A percentile compares a stretch with the other conserved stretches of the same genome.
Conservation (phyloP, 1,284 basidiomycete species). For the Leccinum angustisporum region DNA sequence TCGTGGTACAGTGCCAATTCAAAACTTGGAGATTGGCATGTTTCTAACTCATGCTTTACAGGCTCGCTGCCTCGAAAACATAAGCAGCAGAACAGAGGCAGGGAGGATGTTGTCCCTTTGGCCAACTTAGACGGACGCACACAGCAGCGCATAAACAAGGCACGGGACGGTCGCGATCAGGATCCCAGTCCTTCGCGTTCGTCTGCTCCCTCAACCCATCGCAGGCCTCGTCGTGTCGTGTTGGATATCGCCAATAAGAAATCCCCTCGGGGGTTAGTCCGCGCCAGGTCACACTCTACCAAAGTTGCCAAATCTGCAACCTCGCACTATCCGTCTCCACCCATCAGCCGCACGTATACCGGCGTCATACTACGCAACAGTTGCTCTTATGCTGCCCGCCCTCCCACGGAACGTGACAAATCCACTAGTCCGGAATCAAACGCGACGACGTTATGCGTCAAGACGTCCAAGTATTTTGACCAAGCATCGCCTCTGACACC, state of each 20-base stretch:
- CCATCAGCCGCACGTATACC: not conserved
- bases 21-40: not conserved
- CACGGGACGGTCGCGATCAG: not conserved
- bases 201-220: not conserved
- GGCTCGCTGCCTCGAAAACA: not conserved
- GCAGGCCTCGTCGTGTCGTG: conserved; percentile 2
- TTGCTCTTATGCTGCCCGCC: not conserved
- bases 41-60: not conserved
- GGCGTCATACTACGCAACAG: not conserved
- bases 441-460: not conserved
- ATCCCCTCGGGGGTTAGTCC: not conserved
- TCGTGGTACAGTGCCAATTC: no score
- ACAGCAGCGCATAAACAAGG: not conserved
- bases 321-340: conserved; percentile 13
- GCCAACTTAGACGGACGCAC: not conserved
- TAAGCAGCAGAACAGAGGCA: not conserved
- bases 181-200: not conserved
- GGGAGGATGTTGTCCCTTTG: no score
- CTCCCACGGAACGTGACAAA: not conserved
- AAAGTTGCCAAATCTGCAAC: not conserved
- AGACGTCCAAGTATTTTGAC: conserved; percentile 27
- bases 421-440: not conserved
- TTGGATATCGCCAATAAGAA: conserved; percentile 10
- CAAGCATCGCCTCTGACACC: conserved; percentile 1
- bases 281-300: not conserved